phyloP scores from a whole-genome alignment of 352 stramenopile genomes.

The Stramenopiles sp. region DNA sequence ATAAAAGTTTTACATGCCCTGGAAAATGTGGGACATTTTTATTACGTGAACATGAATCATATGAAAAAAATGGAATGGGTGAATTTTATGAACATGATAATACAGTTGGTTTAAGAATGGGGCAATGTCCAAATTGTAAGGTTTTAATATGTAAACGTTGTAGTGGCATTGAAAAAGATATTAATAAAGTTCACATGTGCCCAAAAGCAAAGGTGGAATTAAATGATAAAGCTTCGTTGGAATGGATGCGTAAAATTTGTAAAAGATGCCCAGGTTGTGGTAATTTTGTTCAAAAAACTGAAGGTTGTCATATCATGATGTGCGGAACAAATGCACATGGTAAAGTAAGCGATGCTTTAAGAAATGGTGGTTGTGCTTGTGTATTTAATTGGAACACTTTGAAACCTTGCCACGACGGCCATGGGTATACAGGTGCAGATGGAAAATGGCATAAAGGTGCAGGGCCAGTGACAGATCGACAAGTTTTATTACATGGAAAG shows the following conservation, averaged over 20 bases:
- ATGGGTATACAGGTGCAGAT: neutral
- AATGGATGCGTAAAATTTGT: conserved; percentile 1
- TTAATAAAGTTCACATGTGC: neutral
- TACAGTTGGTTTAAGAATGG: neutral
- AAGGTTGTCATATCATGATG: neutral
- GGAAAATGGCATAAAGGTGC: neutral
- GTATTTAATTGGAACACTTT: neutral
- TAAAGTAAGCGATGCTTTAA: neutral
- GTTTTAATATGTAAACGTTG: neutral
- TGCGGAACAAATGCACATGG: neutral
- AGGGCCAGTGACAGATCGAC: neutral
- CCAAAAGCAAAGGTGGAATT: neutral
- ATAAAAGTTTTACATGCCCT: neutral
- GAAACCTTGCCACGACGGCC: neutral
- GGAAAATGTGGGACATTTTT: neutral
- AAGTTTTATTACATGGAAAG: neutral
- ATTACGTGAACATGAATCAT: neutral
- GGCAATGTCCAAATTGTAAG: neutral
- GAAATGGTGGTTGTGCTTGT: neutral
- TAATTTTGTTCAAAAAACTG: neutral
- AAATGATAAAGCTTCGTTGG: neutral
- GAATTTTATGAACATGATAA: neutral
- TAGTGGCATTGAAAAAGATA: neutral
- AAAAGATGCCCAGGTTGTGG: neutral
- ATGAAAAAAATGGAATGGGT: neutral